Base-by-base conservation (phyloP, 441 rosid genomes). In the Capsella rubella region DNA sequence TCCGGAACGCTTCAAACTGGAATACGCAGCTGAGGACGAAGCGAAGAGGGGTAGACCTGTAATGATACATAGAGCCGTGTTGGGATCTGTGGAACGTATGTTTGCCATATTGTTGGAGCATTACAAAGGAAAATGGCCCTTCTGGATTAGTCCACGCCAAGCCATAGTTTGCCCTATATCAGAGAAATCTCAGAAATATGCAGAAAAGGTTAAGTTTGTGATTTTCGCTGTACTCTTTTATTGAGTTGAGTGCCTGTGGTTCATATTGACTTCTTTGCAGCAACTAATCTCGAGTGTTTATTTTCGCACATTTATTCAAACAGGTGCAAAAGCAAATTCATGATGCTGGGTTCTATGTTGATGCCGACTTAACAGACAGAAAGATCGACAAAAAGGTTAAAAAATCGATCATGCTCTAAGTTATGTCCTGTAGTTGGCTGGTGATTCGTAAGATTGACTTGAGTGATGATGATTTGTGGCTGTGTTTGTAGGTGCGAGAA, bases 111-210 rank as follows among this genome's bases (percentile, higher is more conserved):
- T 96, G 34, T 79, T 96, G 86, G 99, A 96, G 82, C 99, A 93
- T 76, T 93, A 89, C 88, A 96, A 96, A 82, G 98, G 98, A 61
- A 96, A 96, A 75, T 96, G 98, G 98, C 99, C 97, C 37, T 91
- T 96, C 78, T 96, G 99, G 99, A 90, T 96, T 25, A 96, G 98
- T 82, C 99, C 99, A 0, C 97, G 99, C 43, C 98, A 96, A 80
- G 97, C 98, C 63, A 93, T 96, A 84, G 96, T 96, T 58, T 96
- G 99, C 81, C 92, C 97, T 21, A 97, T 96, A 18, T 96, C 99
- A 51, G 89, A 84, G 82, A 96, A 96, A 80, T 96, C 97, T 25
- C 84, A 87, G 72, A 46, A 77, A 0, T 96, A 93, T 79, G 98
- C 97, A 11, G 70, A 76, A 28, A 16, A 87, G 97, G 99, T 93